A percentile compares a stretch with the other conserved stretches of the same genome.
Conservation (phyloP, 805 yeast species). For the Wickerhamomyces strasburgensis region DNA sequence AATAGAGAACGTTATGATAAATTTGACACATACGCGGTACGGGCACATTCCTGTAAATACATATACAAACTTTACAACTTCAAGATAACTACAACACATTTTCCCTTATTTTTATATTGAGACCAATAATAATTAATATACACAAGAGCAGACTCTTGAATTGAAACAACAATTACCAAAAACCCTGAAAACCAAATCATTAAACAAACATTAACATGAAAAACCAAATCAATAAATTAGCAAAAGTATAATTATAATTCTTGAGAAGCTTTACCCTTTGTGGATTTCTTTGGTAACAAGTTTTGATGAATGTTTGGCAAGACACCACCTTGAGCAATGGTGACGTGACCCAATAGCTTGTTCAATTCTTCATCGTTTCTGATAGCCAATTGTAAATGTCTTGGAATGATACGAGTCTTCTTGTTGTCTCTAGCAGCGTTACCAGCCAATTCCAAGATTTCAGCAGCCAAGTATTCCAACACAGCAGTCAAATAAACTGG, state of each 20-base stretch:
- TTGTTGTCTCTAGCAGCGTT: slow-evolving; percentile 98
- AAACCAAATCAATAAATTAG: slow-evolving; percentile 2
- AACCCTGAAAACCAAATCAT: slow-evolving; percentile 3
- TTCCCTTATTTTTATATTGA: no score
- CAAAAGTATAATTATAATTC: slow-evolving; percentile 38
- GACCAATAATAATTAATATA: no score
- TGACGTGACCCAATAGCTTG: slow-evolving; percentile 87
- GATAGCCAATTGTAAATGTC: slow-evolving; percentile 97
- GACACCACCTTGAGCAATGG: slow-evolving; percentile 99
- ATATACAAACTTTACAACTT: no score
- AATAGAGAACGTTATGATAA: no score
- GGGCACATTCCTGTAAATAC: no score
- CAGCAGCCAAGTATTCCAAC: slow-evolving; percentile 95
- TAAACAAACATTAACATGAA: slow-evolving; percentile 6
- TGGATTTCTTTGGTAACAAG: slow-evolving; percentile 77
- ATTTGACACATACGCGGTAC: no score
- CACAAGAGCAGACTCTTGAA: not conserved
- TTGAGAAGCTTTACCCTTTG: slow-evolving; percentile 56
- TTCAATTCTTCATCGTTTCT: slow-evolving; percentile 98
- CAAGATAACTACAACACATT: no score
- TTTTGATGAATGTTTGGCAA: slow-evolving; percentile 94
- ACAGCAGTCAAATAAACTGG: slow-evolving; percentile 98
- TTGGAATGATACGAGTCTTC: slow-evolving; percentile 98
- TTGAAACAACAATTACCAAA: slow-evolving; percentile 1
- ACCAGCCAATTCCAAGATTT: slow-evolving; percentile 96